phyloP scores from a whole-genome alignment of 352 stramenopile genomes.

The Pythium coloratum region DNA sequence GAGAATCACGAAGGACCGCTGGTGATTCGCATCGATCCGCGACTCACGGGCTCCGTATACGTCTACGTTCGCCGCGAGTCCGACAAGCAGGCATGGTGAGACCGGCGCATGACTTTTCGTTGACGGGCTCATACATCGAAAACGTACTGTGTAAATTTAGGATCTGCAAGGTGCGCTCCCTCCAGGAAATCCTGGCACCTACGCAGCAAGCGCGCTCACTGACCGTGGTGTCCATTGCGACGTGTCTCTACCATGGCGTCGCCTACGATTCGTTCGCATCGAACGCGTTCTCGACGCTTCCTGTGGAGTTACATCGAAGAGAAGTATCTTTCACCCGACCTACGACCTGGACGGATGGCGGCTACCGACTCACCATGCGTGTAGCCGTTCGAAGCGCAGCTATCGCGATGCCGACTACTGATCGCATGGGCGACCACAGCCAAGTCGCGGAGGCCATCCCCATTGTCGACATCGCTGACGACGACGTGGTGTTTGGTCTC shows the following conservation, averaged over 20 bases:
- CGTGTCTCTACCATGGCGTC: constrained; percentile 13
- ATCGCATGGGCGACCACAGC: not conserved
- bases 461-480: constrained; percentile 6
- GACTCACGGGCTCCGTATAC: constrained; percentile 10
- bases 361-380: constrained; percentile 10
- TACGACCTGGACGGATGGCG: constrained; percentile 11
- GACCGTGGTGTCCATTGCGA: constrained; percentile 6
- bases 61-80: constrained; percentile 20
- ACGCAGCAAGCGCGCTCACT: constrained; percentile 11
- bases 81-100: constrained; percentile 19
- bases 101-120: not conserved
- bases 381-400: constrained; percentile 1
- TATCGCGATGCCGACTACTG: not conserved
- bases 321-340: constrained; percentile 12
- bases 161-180: constrained; percentile 10
- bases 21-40: constrained; percentile 12
- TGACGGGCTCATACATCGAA: not conserved
- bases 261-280: constrained; percentile 2
- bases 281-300: not conserved
- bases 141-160: not conserved
- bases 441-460: not conserved
- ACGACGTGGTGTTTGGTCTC: constrained; percentile 17
- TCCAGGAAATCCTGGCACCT: constrained; percentile 14
- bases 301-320: constrained; percentile 8
- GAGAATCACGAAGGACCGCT: constrained; percentile 11